Evolutionary conservation across 495 filamentous ascomycete genomes (phyloP).

Genomic region (Thozetella sp.): DNA sequence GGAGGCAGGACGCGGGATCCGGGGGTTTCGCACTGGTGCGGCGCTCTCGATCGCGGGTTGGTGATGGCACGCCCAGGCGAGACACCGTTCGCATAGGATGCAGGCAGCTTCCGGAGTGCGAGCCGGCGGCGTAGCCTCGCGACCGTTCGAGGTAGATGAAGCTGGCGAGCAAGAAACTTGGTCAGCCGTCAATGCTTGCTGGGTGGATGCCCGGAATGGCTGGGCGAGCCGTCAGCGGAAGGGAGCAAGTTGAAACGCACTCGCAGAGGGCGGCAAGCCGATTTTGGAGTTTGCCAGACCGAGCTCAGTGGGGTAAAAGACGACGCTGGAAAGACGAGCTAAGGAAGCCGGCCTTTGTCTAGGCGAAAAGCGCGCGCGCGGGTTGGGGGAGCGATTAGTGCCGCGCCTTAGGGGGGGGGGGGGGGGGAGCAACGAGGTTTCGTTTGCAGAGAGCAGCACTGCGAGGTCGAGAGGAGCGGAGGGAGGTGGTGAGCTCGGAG

Average conservation of each 20-base stretch:
- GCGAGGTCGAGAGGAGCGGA: not conserved
- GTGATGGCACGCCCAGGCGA: constrained; percentile 6
- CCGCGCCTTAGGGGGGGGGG: not conserved
- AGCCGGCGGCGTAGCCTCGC: not conserved
- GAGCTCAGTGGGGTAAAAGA: not conserved
- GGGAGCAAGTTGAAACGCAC: constrained; percentile 21
- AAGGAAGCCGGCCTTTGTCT: too few relatives aligned
- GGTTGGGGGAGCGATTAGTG: too few relatives aligned
- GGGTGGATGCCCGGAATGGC: not conserved
- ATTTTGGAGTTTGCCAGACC: not conserved
- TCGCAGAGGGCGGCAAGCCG: constrained; percentile 6
- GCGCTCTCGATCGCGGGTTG: not conserved
- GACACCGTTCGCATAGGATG: constrained; percentile 8
- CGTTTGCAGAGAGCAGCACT: too few relatives aligned
- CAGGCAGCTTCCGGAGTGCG: not conserved
- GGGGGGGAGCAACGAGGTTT: too few relatives aligned
- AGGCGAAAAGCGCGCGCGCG: too few relatives aligned
- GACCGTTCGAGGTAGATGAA: constrained; percentile 21
- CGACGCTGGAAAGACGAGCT: not conserved
- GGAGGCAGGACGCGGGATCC: not conserved
- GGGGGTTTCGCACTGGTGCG: not conserved
- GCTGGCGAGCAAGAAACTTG: constrained; percentile 19
- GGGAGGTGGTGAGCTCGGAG: not conserved
- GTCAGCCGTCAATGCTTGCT: constrained; percentile 28
- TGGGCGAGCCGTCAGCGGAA: constrained; percentile 2